These are phyloP conservation scores for Fusarium torreyae DNA, from an alignment of 2,329 filamentous ascomycete genomes.

Conservation along the genomic window DNA sequence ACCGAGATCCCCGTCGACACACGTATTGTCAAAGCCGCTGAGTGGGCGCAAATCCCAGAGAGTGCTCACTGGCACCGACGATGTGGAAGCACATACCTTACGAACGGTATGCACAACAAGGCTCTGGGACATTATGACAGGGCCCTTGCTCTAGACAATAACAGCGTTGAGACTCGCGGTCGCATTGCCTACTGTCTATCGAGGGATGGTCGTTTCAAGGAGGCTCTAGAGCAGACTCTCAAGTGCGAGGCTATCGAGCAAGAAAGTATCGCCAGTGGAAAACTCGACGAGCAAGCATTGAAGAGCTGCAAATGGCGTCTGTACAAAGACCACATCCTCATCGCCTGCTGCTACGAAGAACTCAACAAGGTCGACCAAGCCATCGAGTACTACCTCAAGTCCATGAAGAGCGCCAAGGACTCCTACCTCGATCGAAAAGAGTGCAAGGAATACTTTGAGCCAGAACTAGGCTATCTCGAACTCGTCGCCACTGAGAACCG, in stretches of 20 bases:
- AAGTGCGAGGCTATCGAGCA: slow-evolving; percentile 57
- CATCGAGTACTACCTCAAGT: slow-evolving; percentile 56
- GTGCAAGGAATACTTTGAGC: slow-evolving; percentile 56
- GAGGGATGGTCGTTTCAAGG: slow-evolving; percentile 54
- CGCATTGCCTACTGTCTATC: slow-evolving; percentile 60
- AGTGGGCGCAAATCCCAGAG: slow-evolving; percentile 56
- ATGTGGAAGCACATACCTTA: slow-evolving; percentile 59
- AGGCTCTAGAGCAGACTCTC: slow-evolving; percentile 56
- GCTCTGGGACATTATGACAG: slow-evolving; percentile 57
- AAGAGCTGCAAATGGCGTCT: slow-evolving; percentile 57
- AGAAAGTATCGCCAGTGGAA: slow-evolving; percentile 48
- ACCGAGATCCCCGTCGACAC: slow-evolving; percentile 53
- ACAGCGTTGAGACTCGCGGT: slow-evolving; percentile 57
- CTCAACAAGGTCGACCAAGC: slow-evolving; percentile 53
- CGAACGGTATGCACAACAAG: slow-evolving; percentile 54
- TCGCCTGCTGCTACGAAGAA: slow-evolving; percentile 56
- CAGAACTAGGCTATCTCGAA: slow-evolving; percentile 56
- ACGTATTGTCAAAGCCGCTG: slow-evolving; percentile 55
- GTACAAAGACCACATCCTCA: slow-evolving; percentile 59
- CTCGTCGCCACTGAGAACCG: slow-evolving; percentile 57
- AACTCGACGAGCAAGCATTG: slow-evolving; percentile 45
- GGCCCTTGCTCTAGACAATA: slow-evolving; percentile 56
- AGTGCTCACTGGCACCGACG: slow-evolving; percentile 58
- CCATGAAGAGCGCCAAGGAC: slow-evolving; percentile 51
- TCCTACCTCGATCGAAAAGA: slow-evolving; percentile 50